Conservation (phyloP, 2,329 filamentous ascomycete species). For the Talaromyces sp. region DNA sequence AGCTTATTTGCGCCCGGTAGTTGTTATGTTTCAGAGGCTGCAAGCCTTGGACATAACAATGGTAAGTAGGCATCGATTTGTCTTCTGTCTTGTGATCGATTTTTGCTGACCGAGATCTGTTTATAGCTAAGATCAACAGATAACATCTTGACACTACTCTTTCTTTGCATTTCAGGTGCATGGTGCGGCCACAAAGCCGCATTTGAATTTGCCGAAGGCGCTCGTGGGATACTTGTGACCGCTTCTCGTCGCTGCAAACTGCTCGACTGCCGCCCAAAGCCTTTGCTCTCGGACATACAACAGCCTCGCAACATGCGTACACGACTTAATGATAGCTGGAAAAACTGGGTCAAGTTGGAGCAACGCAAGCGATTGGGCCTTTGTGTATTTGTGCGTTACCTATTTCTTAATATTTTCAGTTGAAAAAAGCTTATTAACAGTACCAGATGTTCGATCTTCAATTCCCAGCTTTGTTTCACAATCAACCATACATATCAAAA, state of each 20-base stretch:
- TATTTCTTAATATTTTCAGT: not conserved
- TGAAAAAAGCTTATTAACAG: not conserved
- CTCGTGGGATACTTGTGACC: conserved; percentile 18
- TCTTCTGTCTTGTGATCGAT: not conserved
- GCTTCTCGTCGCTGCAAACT: conserved; percentile 18
- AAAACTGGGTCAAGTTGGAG: conserved; percentile 11
- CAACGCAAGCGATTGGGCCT: conserved; percentile 17
- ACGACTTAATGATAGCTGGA: conserved; percentile 11
- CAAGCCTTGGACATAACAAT: conserved; percentile 9
- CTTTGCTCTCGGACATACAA: not conserved
- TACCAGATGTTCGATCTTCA: conserved; percentile 18
- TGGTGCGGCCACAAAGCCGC: conserved; percentile 17
- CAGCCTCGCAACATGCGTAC: conserved; percentile 4
- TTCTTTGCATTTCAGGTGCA: conserved; percentile 17
- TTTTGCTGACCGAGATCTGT: not conserved
- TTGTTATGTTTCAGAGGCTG: conserved; percentile 16
- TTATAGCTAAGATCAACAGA: not conserved
- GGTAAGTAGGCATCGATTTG: not conserved
- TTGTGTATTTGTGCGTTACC: conserved; percentile 12
- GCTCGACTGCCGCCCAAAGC: conserved; percentile 17
- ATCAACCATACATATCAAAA: conserved; percentile 19
- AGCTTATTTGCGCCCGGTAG: conserved; percentile 7
- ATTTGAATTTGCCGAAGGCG: conserved; percentile 18
- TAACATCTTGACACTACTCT: conserved; percentile 17
- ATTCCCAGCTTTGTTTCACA: conserved; percentile 18